Evolutionary conservation across 257 asterid genomes (phyloP).

Genomic region (Cynanchum wilfordii): DNA sequence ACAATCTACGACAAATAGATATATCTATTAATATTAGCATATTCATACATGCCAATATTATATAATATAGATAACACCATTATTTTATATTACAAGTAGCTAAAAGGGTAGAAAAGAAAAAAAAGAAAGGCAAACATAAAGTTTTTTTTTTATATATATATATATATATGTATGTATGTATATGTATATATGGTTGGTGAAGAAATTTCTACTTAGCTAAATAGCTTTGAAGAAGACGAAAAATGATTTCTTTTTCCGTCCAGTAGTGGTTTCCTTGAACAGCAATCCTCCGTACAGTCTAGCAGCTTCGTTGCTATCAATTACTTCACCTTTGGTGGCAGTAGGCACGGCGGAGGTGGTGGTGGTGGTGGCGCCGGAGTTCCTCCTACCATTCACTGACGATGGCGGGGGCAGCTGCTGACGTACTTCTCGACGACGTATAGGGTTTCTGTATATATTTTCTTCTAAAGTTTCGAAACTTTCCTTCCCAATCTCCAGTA

Average conservation of each 20-base stretch:
- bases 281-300: conserved; percentile 13
- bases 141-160: too few species aligned
- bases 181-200: background rate
- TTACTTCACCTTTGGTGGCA: background rate
- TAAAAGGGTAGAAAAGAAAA: too few species aligned
- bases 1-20: too few species aligned
- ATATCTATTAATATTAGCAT: too few species aligned
- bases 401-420: background rate
- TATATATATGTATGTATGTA: too few species aligned
- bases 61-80: too few species aligned
- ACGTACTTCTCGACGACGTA: too few species aligned
- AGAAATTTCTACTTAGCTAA: conserved; percentile 2
- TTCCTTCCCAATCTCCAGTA: conserved; percentile 6
- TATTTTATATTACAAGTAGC: too few species aligned
- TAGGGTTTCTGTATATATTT: too few species aligned
- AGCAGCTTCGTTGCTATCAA: conserved; percentile 19
- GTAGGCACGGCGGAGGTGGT: background rate
- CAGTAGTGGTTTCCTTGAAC: background rate
- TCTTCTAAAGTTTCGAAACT: conserved; percentile 10
- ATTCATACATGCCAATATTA: too few species aligned
- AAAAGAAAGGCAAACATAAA: too few species aligned
- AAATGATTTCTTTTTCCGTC: conserved; percentile 13
- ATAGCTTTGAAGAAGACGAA: background rate
- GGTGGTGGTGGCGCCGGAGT: background rate
- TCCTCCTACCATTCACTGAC: background rate